A percentile compares a stretch with the other conserved stretches of the same genome.
These are phyloP conservation scores for Euphorbia celastroides DNA, from an alignment of 441 rosid genomes.

Conservation along the genomic window DNA sequence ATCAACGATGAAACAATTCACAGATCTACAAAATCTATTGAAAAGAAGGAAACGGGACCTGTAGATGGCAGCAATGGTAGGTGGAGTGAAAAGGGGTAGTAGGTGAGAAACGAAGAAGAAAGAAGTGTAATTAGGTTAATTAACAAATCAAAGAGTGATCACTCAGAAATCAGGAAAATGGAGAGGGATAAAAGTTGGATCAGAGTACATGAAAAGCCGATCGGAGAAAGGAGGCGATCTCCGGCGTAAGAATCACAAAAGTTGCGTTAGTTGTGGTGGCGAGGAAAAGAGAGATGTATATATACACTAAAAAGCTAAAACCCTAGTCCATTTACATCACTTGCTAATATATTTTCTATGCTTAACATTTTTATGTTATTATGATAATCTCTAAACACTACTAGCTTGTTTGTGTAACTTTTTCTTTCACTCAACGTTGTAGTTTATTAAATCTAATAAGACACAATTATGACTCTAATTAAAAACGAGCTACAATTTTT, in stretches of 20 bases:
- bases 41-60: slow-evolving; percentile 3
- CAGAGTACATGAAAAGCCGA: background rate
- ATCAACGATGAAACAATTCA: background rate
- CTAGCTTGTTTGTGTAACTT: too few species aligned
- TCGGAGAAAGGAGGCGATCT: background rate
- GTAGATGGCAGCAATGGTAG: background rate
- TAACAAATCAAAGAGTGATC: background rate
- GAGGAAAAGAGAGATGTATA: background rate
- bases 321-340: slow-evolving; percentile 2
- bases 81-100: background rate
- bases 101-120: background rate
- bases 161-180: background rate
- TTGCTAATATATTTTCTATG: too few species aligned
- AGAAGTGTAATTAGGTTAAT: background rate
- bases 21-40: background rate
- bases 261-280: background rate
- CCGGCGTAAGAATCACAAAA: background rate
- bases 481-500: too few species aligned
- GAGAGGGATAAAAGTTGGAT: too few species aligned
- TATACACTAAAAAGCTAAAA: background rate
- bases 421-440: too few species aligned
- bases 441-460: too few species aligned
- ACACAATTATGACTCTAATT: too few species aligned
- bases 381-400: too few species aligned
- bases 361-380: too few species aligned